These are phyloP conservation scores for Acanthamoeba lenticulata DNA, from an alignment of 208 protist genomes.

Conservation along the genomic window DNA sequence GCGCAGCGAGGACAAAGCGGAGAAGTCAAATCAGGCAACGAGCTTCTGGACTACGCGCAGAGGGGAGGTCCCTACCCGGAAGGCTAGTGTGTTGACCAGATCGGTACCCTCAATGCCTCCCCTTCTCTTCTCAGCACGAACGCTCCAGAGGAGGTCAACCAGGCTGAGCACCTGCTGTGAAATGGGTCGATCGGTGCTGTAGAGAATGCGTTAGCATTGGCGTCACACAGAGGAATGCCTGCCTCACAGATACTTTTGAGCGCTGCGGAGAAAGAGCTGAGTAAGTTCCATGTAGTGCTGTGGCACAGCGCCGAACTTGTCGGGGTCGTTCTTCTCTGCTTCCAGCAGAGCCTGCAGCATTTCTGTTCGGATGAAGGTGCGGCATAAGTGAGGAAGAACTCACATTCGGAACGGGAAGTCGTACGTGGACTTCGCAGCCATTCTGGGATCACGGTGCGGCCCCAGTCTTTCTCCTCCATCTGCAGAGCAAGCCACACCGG, in stretches of 20 bases:
- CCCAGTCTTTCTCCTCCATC: slow-evolving; percentile 28
- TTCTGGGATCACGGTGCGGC: not conserved
- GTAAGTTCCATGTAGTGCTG: slow-evolving; percentile 16
- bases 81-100: not conserved
- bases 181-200: not conserved
- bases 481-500: not conserved
- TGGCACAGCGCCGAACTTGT: not conserved
- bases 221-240: no score
- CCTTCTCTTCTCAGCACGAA: not conserved
- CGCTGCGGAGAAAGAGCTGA: not conserved
- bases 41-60: not conserved
- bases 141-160: not conserved
- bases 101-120: not conserved
- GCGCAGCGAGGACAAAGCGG: not conserved
- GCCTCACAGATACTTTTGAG: slow-evolving; percentile 2
- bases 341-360: not conserved
- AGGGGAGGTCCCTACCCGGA: not conserved
- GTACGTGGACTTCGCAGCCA: slow-evolving; percentile 7
- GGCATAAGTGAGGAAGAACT: not conserved
- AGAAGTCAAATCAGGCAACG: not conserved
- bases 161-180: not conserved
- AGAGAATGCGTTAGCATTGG: no score
- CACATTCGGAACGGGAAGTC: not conserved
- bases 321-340: slow-evolving; percentile 1
- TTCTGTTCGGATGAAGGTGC: not conserved